These are phyloP conservation scores for Ormosia semicastrata DNA, from an alignment of 306 rosid genomes.

Conservation along the genomic window DNA sequence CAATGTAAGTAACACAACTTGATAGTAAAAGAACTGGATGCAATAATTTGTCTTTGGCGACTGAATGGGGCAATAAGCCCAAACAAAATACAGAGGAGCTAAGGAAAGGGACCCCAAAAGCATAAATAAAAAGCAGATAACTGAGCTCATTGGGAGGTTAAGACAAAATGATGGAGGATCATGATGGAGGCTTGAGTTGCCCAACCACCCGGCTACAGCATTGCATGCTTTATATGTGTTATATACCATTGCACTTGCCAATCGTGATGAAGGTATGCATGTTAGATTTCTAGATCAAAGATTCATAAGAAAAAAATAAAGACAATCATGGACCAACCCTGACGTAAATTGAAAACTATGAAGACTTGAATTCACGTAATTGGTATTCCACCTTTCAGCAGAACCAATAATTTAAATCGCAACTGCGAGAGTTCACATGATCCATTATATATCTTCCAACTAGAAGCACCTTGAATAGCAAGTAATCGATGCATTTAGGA, in stretches of 20 bases:
- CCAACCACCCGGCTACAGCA: neutral
- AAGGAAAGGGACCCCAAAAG: neutral
- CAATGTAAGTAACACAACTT: neutral
- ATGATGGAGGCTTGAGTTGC: neutral
- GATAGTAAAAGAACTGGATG: neutral
- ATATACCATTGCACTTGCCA: neutral
- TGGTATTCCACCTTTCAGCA: neutral
- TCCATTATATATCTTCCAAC: neutral
- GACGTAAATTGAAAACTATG: neutral
- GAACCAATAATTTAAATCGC: neutral
- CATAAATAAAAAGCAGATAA: neutral
- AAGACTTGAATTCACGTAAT: neutral
- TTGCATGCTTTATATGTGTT: neutral
- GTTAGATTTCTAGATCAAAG: neutral
- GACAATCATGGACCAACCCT: neutral
- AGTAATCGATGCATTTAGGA: conserved; percentile 14
- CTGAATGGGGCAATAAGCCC: neutral
- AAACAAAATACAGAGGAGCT: neutral
- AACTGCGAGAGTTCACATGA: neutral
- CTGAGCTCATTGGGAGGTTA: neutral
- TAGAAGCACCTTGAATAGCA: neutral
- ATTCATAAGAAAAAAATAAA: neutral
- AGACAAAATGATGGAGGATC: neutral
- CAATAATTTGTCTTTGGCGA: neutral
- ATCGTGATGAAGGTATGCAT: neutral